Base-by-base conservation (phyloP, 2,329 filamentous ascomycete species). In the Clarireedia hainanense region DNA sequence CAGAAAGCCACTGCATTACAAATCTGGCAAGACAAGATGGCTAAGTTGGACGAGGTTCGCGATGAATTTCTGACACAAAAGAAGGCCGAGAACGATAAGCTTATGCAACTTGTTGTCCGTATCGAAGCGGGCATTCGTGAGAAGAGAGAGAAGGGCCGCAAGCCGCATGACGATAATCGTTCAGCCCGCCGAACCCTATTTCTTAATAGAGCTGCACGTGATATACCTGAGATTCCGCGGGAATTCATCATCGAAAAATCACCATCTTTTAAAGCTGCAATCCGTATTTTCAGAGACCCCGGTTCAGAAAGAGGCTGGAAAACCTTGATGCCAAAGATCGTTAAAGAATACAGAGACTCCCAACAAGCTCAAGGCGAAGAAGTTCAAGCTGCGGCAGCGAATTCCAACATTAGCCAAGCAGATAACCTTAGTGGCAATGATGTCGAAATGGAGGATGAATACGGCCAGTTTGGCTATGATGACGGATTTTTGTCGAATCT, bases 261-360 rank as follows among this genome's bases (percentile, higher is more conserved):
- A 9, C 60, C 59, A 37, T 49, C 61, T 17, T 69, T 60, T 57
- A 68, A 66, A 53, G 66, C 61, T 49, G 65, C 67, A 6, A 63
- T 59, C 36, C 64, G 66, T 27, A 66, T 69, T 23, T 68, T 64
- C 47, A 60, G 66, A 39, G 63, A 68, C 52, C 45, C 50, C 34
- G 66, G 67, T 47, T 66, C 65, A 2, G 66, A 68, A 49, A 63
- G 67, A 49, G 63, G 65, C 10, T 69, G 66, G 66, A 58, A 61
- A 48, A 58, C 61, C 7, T 51, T 69, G 51, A 67, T 62, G 57
- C 65, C 66, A 12, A 69, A 69, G 58, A 68, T 69, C 37, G 59
- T 60, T 20, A 57, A 57, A 51, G 66, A 62, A 46, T 67, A 60
- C 57, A 55, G 59, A 20, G 26, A 43, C 26, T 42, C n/a, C 9